Conservation (phyloP, 148 eudicot genomes). For the Chenopodium quinoa region DNA sequence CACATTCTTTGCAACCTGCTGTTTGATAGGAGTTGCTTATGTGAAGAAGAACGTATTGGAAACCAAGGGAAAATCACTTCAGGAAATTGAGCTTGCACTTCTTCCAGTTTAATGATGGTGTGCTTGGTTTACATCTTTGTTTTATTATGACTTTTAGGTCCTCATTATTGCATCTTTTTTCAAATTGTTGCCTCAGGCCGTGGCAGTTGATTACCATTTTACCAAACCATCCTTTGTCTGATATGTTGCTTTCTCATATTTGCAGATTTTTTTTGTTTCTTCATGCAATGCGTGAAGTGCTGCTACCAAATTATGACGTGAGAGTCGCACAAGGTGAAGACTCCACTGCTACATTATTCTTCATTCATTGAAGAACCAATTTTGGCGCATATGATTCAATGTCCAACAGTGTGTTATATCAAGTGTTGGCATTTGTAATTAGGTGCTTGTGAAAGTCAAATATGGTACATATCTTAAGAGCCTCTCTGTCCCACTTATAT, state of each 20-base stretch:
- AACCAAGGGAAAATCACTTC: conserved; percentile 85
- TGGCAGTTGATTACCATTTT: neutral
- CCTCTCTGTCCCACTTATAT: conserved; percentile 6
- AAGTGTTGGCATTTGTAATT: neutral
- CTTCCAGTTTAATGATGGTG: conserved; percentile 54
- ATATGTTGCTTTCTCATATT: neutral
- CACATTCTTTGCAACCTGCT: conserved; percentile 59
- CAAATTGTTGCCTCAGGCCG: neutral
- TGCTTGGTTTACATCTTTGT: neutral
- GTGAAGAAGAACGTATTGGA: conserved; percentile 77
- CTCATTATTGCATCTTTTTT: neutral
- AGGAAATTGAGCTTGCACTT: conserved; percentile 81
- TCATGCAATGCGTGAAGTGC: neutral
- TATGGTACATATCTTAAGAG: conserved; percentile 27
- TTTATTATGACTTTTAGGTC: neutral
- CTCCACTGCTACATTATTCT: conserved; percentile 9
- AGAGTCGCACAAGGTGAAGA: neutral
- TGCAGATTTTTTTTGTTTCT: conserved; percentile 1
- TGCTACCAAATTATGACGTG: neutral
- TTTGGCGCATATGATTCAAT: conserved; percentile 10
- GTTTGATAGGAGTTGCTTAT: conserved; percentile 56
- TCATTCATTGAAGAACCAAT: conserved; percentile 17
- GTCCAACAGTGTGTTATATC: conserved; percentile 1
- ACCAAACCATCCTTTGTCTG: neutral
- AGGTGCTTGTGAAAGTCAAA: conserved; percentile 21